Evolutionary conservation across 2,329 filamentous ascomycete genomes (phyloP).

Genomic region (Diaporthe citriasiana): DNA sequence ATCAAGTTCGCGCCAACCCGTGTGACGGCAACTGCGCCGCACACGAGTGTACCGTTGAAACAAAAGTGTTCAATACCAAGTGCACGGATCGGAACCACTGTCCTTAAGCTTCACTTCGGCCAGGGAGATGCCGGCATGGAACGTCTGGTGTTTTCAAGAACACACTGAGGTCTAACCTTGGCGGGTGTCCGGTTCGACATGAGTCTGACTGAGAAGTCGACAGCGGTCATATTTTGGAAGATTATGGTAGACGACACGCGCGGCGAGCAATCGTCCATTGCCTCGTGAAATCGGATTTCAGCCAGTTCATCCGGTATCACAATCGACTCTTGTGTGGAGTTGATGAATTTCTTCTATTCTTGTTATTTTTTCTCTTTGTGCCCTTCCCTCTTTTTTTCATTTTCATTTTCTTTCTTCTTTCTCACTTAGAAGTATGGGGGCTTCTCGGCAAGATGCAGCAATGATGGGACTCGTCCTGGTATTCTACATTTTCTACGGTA

Average conservation of each 20-base stretch:
- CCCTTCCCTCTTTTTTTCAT: background rate
- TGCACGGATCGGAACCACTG: background rate
- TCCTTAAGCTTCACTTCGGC: background rate
- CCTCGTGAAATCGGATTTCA: constrained; percentile 1
- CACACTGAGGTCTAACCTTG: background rate
- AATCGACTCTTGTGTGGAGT: background rate
- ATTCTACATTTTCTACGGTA: background rate
- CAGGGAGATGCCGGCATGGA: background rate
- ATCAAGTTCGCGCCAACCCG: background rate
- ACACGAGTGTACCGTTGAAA: background rate
- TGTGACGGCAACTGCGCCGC: constrained; percentile 17
- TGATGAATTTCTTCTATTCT: background rate
- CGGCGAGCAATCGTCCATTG: constrained; percentile 42
- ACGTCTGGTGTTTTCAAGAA: background rate
- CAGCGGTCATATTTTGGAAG: background rate
- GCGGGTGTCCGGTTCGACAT: too few species aligned
- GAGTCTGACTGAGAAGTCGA: background rate
- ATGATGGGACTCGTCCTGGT: background rate
- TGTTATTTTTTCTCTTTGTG: background rate
- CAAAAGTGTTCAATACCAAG: background rate
- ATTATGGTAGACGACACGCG: constrained; percentile 30
- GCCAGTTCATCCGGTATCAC: background rate
- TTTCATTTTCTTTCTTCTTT: background rate
- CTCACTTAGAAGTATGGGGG: background rate
- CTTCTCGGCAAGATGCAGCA: background rate